Evolutionary conservation across 192 early-diverging fungal species (phyloP).

Genomic region (Entomortierella beljakovae): DNA sequence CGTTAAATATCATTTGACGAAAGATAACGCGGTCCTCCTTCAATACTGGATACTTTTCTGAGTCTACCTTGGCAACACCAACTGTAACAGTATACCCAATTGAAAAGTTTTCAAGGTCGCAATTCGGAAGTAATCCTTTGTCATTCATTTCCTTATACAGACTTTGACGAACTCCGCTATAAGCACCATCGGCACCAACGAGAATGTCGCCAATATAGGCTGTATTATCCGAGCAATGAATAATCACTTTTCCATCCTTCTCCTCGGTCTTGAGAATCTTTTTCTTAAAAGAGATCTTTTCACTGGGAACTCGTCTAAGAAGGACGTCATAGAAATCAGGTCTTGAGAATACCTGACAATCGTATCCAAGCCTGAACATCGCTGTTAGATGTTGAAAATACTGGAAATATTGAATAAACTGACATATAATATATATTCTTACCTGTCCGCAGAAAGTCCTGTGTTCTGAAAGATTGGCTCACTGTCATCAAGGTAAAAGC

Average conservation of each 20-base stretch:
- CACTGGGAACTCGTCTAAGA: not conserved
- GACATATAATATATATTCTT: no score
- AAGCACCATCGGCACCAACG: conserved; percentile 17
- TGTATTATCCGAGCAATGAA: conserved; percentile 4
- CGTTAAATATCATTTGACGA: not conserved
- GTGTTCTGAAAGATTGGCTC: not conserved
- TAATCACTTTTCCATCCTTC: conserved; percentile 3
- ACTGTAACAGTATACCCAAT: not conserved
- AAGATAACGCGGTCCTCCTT: conserved; percentile 7
- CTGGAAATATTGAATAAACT: not conserved
- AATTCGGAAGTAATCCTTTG: not conserved
- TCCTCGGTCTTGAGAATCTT: conserved; percentile 10
- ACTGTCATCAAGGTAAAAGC: not conserved
- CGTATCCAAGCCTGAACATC: not conserved
- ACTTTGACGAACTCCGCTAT: conserved; percentile 1
- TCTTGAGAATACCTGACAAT: not conserved
- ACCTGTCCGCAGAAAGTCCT: not conserved
- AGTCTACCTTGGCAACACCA: conserved; percentile 14
- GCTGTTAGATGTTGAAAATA: no score
- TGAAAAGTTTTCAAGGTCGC: not conserved
- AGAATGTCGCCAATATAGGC: conserved; percentile 9
- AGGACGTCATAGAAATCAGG: conserved; percentile 11
- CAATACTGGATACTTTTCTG: conserved; percentile 10
- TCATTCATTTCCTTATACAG: conserved; percentile 9
- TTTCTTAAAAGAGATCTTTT: conserved; percentile 6